Percentiles rank a stretch among this genome's conserved stretches.
Conservation (phyloP, 176 grass and related monocot species). For the Stipa capillata region DNA sequence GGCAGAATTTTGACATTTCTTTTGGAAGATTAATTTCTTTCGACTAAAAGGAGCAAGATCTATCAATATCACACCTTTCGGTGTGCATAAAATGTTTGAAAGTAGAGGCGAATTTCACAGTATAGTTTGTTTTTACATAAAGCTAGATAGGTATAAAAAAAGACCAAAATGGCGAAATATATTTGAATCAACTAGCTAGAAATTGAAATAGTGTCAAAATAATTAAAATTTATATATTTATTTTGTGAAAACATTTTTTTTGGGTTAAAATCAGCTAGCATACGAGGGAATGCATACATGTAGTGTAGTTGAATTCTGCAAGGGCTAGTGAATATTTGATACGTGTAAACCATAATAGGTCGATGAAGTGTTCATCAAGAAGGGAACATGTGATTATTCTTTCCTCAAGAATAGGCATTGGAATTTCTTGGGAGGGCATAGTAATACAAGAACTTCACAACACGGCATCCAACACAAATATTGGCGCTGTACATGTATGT, state of each 20-base stretch:
- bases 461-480: constrained; percentile 23
- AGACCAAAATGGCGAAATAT: not conserved
- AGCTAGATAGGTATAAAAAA: not conserved
- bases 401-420: constrained; percentile 28
- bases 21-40: constrained; percentile 25
- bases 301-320: not conserved
- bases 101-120: not conserved
- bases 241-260: not conserved
- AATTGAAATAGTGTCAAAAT: constrained; percentile 10
- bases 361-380: constrained; percentile 41
- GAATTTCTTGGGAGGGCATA: constrained; percentile 18
- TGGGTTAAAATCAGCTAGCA: no score
- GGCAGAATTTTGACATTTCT: constrained; percentile 32
- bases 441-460: constrained; percentile 11
- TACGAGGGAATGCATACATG: not conserved
- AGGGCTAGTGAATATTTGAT: not conserved
- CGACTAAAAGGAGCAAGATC: constrained; percentile 18
- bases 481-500: not conserved
- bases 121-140: constrained; percentile 9
- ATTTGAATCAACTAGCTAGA: not conserved
- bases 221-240: not conserved
- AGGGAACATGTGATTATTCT: constrained; percentile 45
- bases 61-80: constrained; percentile 36
- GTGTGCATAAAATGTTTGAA: constrained; percentile 14
- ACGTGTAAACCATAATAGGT: constrained; percentile 15